Conservation (phyloP, 2,329 filamentous ascomycete species). For the Neonectria coccinea region DNA sequence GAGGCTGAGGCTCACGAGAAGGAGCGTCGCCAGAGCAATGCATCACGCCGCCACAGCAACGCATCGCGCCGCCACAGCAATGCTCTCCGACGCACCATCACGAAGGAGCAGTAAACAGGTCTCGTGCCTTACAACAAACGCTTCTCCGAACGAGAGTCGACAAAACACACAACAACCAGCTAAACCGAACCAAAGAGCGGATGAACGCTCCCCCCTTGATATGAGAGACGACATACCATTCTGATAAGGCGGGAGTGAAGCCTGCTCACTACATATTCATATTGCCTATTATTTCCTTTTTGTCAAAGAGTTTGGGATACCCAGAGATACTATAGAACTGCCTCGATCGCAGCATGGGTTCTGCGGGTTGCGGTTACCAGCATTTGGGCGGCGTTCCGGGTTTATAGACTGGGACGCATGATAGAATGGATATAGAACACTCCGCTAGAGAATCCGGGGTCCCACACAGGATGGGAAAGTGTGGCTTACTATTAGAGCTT, state of each 20-base stretch:
- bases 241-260: background rate
- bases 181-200: background rate
- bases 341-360: slow-evolving; percentile 2
- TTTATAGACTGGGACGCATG: slow-evolving; percentile 4
- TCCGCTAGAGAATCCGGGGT: background rate
- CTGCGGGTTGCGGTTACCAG: background rate
- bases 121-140: background rate
- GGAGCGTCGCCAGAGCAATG: slow-evolving; percentile 42
- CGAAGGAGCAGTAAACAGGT: slow-evolving; percentile 29
- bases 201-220: slow-evolving; percentile 1
- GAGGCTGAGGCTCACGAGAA: slow-evolving; percentile 43
- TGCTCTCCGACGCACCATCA: slow-evolving; percentile 36
- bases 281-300: slow-evolving; percentile 7
- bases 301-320: slow-evolving; percentile 2
- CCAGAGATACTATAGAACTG: background rate
- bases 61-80: slow-evolving; percentile 28
- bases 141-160: slow-evolving; percentile 4
- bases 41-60: slow-evolving; percentile 25
- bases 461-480: background rate
- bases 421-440: slow-evolving; percentile 16
- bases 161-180: background rate
- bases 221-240: slow-evolving; percentile 1
- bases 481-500: background rate
- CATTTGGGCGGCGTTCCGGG: slow-evolving; percentile 25
- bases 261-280: slow-evolving; percentile 5